Base-by-base conservation (phyloP, 306 rosid species). In the Crotalaria pallida region DNA sequence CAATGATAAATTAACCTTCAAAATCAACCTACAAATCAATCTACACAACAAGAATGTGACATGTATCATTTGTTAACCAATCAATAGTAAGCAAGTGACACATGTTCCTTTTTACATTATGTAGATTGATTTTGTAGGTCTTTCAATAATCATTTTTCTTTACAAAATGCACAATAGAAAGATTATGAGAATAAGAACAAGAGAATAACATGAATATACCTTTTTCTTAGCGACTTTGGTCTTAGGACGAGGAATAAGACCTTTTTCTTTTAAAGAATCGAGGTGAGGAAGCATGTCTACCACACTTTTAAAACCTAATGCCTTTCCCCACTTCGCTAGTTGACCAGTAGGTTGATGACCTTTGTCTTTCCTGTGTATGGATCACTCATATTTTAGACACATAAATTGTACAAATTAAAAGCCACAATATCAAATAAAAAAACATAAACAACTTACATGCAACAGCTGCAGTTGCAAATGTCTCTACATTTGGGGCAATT, bases 281-380 rank as follows among this genome's bases (percentile, higher is more conserved):
- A n/a, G n/a, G n/a, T n/a, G 5, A 10, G 10, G 50, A 45, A 91
- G 69, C 86, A 87, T 63, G 26, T 90, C 97, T 0, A 86, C 84
- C 17, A 89, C 97, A 15, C 89, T 90, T 1, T 73, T 73, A 64
- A 68, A 87, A 43, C 98, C 98, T 0, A 67, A 62, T 9, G 77
- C 77, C 82, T 86, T 92, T 49, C 96, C 96, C 3, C 73, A 15
- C 13, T 6, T 76, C 1, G 27, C 67, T 24, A 91, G 56, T 48
- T 21, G 58, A 29, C 98, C 97, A 27, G 97, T 94, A 24, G 99
- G 99, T 7, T 74, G 23, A 13, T 74, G 80, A 34, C 97, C 99
- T 27, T 50, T 75, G 55, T 55, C 84, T 74, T 94, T 94, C 92
- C 97, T 94, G 38, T 29, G 65, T 60, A n/a, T n/a, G n/a, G 18